Base-by-base conservation (phyloP, 2,329 filamentous ascomycete genomes). In the Knufia petricola region DNA sequence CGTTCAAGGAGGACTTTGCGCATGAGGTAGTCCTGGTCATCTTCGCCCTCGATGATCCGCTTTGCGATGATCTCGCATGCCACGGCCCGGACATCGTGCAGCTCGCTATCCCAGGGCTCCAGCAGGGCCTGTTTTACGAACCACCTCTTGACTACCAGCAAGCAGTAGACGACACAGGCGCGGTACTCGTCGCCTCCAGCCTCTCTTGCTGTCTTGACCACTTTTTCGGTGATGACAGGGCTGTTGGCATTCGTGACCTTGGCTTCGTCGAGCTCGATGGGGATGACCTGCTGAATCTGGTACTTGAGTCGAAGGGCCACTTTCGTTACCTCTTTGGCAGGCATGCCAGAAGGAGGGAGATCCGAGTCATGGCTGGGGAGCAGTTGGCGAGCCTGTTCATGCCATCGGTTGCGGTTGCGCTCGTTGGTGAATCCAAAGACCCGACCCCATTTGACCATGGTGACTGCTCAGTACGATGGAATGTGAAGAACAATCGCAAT, bases 11-110 rank as follows among this genome's bases (percentile, higher is more conserved):
- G 74, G 2, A 95, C 72, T 12, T 84, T 76, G 57, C 90, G 84
- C 58, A 95, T 72, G 2, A 98, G 75, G 61, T 87, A 94, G 28
- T 79, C 69, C 51, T 79, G 73, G 59, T 96, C 78, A 31, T 94
- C 84, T 62, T 95, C 90, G 2, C 66, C 68, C 66, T 98, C 92
- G 61, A 98, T 96, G 57, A 79, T 72, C 43, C 77, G 73, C 71
- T 96, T 98, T 17, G 92, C 89, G 60, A 98, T 84, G 41, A 95
- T 82, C 65, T 95, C 88, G 62, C 88, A 95, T 12, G 92, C 89
- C 2, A 77, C 72, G 1, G 87, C 87, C 24, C 90, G 79, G 31
- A 92, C 71, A 36, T 82, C 69, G 63, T 95, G 87, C 32, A 96
- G 73, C 51, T 87, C 84, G 4, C 89, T 82, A 66, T 98, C 90